These are phyloP conservation scores for Eimeria acervulina DNA, from an alignment of 169 alveolate genomes.

Conservation along the genomic window DNA sequence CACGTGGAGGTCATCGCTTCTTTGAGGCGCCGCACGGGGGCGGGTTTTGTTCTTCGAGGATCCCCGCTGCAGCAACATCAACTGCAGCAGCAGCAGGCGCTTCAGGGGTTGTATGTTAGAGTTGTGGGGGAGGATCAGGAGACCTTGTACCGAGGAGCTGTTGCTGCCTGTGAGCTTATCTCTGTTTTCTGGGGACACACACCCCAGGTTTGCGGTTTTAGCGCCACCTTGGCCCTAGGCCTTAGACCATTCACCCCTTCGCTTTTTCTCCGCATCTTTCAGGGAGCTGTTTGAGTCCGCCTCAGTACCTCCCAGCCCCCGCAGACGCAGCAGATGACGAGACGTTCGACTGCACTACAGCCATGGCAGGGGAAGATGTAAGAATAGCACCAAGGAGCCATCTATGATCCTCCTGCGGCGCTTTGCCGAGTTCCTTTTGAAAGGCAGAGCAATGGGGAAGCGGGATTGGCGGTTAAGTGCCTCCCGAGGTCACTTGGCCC, in stretches of 20 bases:
- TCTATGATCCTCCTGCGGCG: neutral
- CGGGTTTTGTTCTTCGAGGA: slow-evolving; percentile 70
- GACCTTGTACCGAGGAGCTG: slow-evolving; percentile 68
- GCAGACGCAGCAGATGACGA: slow-evolving; percentile 75
- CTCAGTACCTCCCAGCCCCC: slow-evolving; percentile 76
- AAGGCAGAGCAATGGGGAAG: neutral
- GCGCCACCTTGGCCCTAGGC: neutral
- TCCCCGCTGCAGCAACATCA: slow-evolving; percentile 48
- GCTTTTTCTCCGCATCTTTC: neutral
- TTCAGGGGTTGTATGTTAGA: slow-evolving; percentile 57
- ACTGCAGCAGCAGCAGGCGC: slow-evolving; percentile 65
- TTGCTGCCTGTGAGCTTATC: slow-evolving; percentile 54
- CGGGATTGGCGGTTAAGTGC: neutral
- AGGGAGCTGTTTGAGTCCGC: slow-evolving; percentile 66
- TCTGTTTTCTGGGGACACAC: neutral
- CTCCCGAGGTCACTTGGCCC: neutral
- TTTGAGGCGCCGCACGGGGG: slow-evolving; percentile 73
- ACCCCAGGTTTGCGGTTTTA: neutral
- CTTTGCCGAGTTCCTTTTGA: neutral
- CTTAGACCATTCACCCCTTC: neutral
- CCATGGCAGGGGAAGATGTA: slow-evolving; percentile 76
- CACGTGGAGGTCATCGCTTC: slow-evolving; percentile 54
- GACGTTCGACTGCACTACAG: slow-evolving; percentile 72
- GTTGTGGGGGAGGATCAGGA: slow-evolving; percentile 77
- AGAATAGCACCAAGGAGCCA: neutral